These are phyloP conservation scores for Licmophora abbreviata DNA, from an alignment of 108 stramenopile species.

Conservation along the genomic window DNA sequence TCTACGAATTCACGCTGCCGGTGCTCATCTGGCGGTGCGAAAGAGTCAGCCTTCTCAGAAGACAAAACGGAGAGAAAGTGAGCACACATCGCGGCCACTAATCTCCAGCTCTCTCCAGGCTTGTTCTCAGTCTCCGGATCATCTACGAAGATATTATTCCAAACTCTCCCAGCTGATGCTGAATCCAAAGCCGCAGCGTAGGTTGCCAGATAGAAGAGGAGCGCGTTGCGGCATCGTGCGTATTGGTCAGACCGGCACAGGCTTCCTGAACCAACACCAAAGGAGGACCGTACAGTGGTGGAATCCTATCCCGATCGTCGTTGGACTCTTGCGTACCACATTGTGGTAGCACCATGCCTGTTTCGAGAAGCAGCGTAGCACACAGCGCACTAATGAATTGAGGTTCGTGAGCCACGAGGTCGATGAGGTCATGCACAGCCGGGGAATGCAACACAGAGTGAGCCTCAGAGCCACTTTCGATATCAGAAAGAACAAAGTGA, in stretches of 20 bases:
- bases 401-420: conserved; percentile 28
- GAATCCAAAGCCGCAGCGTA: conserved; percentile 37
- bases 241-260: conserved; percentile 35
- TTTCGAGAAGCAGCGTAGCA: conserved; percentile 33
- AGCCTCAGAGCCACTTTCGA: conserved; percentile 15
- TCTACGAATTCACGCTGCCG: conserved; percentile 29
- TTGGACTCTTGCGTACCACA: conserved; percentile 15
- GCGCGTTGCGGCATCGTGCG: conserved; percentile 30
- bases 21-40: conserved; percentile 19
- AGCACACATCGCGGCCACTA: conserved; percentile 34
- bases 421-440: conserved; percentile 27
- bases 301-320: conserved; percentile 15
- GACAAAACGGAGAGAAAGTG: conserved; percentile 31
- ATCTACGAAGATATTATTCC: conserved; percentile 33
- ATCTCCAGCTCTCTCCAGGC: conserved; percentile 5
- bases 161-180: conserved; percentile 29
- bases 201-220: conserved; percentile 44
- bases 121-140: conserved; percentile 16
- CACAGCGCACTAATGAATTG: conserved; percentile 36
- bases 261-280: conserved; percentile 24
- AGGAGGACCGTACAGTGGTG: conserved; percentile 42
- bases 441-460: conserved; percentile 23
- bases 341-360: conserved; percentile 21
- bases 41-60: conserved; percentile 22
- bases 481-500: conserved; percentile 28